phyloP scores from a whole-genome alignment of 2,329 filamentous ascomycete species.

The Dryadomyces quercus-mongolicae region DNA sequence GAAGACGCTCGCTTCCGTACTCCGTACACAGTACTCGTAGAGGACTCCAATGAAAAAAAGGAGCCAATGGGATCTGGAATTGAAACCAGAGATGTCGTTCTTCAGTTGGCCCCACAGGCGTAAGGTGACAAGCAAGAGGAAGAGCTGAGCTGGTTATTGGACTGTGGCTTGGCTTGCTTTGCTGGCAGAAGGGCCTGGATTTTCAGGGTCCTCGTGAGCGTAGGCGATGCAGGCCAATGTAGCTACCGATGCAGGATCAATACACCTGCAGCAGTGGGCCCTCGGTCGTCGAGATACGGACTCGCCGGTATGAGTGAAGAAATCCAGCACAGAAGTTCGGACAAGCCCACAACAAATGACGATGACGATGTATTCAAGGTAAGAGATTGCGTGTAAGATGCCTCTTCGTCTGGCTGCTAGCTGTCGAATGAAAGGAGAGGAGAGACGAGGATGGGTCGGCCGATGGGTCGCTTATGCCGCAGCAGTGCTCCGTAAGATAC shows the following conservation, averaged over 20 bases:
- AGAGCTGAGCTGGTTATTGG: neutral
- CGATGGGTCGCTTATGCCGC: neutral
- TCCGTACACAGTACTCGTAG: too few species aligned
- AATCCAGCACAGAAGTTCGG: neutral
- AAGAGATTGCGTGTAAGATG: too few species aligned
- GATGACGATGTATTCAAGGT: too few species aligned
- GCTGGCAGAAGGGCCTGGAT: neutral
- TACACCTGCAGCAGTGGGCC: slow-evolving; percentile 2
- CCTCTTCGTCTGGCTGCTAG: too few species aligned
- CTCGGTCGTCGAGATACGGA: neutral
- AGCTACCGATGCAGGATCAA: neutral
- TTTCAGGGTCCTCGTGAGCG: neutral
- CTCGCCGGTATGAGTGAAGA: neutral
- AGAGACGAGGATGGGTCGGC: neutral
- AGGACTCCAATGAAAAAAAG: neutral
- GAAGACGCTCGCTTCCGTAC: too few species aligned
- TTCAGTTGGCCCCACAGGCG: neutral
- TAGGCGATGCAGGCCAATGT: neutral
- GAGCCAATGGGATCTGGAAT: neutral
- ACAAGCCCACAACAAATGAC: neutral
- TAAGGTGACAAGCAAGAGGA: neutral
- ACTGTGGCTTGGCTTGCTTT: neutral
- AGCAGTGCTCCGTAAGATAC: neutral
- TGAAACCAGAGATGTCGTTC: neutral
- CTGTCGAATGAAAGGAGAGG: neutral